phyloP scores from a whole-genome alignment of 2,329 filamentous ascomycete genomes.

The Fusarium falciforme region DNA sequence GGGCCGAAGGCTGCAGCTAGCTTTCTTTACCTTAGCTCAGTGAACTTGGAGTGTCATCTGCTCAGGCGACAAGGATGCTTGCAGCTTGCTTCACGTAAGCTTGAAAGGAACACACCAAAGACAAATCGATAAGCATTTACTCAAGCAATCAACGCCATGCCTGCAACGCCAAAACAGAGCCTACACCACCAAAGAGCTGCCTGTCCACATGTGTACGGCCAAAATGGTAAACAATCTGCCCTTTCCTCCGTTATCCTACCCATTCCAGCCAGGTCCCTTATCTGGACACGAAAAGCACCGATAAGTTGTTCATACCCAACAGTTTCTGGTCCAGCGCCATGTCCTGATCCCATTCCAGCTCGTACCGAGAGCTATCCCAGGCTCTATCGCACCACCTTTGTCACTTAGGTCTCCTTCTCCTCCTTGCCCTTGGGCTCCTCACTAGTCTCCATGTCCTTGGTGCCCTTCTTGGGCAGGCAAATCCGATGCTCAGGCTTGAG shows the following conservation, averaged over 20 bases:
- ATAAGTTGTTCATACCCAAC: background rate
- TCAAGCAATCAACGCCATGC: background rate
- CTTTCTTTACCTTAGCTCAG: background rate
- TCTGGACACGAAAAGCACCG: background rate
- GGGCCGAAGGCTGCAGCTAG: background rate
- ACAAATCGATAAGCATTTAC: background rate
- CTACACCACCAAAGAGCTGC: background rate
- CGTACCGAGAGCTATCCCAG: conserved; percentile 1
- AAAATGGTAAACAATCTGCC: background rate
- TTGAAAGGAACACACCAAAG: background rate
- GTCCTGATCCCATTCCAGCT: background rate
- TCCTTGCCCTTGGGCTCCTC: background rate
- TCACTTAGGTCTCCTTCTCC: background rate
- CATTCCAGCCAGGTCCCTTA: background rate
- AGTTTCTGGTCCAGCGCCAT: conserved; percentile 2
- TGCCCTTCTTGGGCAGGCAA: conserved; percentile 54
- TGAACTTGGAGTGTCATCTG: background rate
- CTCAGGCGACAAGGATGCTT: background rate
- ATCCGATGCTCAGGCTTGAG: conserved; percentile 56
- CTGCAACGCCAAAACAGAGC: background rate
- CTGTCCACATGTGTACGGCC: background rate
- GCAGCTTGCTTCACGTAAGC: background rate
- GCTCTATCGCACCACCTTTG: background rate
- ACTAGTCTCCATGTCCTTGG: background rate
- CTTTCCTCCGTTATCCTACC: background rate